Evolutionary conservation across 202 grass and related monocot species (phyloP), one percentile per base, ranked within the genome.

Genomic region (Schoenoplectus tabernaemontani): DNA sequence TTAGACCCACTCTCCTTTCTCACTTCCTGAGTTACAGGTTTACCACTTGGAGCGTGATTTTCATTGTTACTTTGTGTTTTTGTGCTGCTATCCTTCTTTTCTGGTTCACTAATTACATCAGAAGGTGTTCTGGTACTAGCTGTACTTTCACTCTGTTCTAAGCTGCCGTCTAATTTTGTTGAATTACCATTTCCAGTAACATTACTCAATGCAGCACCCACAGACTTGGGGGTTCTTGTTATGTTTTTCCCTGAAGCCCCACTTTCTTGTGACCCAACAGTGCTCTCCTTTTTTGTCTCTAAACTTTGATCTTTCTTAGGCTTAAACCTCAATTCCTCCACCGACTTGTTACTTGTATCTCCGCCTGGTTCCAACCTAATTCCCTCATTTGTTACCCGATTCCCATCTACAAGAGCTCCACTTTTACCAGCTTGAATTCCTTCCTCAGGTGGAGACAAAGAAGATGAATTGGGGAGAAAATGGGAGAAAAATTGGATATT

Each of bases 401-500:
- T 62, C 24, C 43, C 57, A 83, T 44, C 79, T 22, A 1, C 39
- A 67, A 69, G 65, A 70, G 37, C 39, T 58, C 78, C 87, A 78
- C 30, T 81, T 77, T 57, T 77, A 17, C 17, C 3, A 22, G 58
- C 72, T 84, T 56, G 71, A 39, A 57, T 77, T 63, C 17, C n/a
- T 57, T 57, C 57, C 50, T 84, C 43, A 15, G 81, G 89, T 13
- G 72, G 83, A 69, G 83, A 62, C 0, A 87, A 15, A 3, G 85
- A 85, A 23, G 88, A 79, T 11, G 81, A 83, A 76, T 83, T 83
- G 67, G 94, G 91, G 30, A 89, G 84, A 20, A 95, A 87, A 68
- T 84, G 86, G 2, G 83, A 92, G 83, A 98, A 89, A 69, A 95
- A 64, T 51, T 79, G 0, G 96, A 95, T 22, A 98, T 79, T 83